Conservation (phyloP, 306 rosid species). For the Amphicarpaea edgeworthii region DNA sequence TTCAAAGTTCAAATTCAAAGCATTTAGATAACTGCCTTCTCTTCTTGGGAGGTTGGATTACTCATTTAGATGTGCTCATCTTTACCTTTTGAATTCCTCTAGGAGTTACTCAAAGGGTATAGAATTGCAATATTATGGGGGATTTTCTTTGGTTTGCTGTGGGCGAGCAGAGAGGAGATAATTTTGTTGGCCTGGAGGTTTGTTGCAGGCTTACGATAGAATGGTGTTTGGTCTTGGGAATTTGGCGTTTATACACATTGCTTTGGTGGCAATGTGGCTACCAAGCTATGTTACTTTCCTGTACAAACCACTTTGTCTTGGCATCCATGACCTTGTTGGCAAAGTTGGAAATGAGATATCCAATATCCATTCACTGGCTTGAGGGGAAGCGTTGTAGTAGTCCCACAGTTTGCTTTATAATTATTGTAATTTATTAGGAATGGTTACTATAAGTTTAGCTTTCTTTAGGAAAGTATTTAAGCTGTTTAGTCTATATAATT, state of each 20-base stretch:
- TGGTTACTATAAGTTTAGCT: neutral
- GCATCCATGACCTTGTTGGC: neutral
- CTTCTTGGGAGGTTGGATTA: conserved; percentile 4
- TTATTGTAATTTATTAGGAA: neutral
- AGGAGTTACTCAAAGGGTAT: neutral
- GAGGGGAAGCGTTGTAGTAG: neutral
- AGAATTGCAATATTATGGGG: conserved; percentile 6
- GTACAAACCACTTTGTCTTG: neutral
- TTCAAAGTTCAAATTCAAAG: neutral
- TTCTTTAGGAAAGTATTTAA: neutral
- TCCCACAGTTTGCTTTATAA: neutral
- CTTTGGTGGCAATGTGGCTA: neutral
- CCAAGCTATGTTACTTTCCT: conserved; percentile 1
- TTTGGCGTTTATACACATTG: neutral
- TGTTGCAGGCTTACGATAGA: neutral
- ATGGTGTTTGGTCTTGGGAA: neutral
- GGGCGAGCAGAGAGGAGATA: neutral
- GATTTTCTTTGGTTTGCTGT: neutral
- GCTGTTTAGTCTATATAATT: conserved; percentile 5
- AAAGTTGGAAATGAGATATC: neutral
- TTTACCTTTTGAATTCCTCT: neutral
- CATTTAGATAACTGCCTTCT: conserved; percentile 4
- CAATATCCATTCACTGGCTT: neutral
- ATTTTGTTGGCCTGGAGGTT: neutral
- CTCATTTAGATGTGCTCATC: neutral